These are phyloP conservation scores for Botryosphaeria dothidea DNA, from an alignment of 2,329 filamentous ascomycete species.

Conservation along the genomic window DNA sequence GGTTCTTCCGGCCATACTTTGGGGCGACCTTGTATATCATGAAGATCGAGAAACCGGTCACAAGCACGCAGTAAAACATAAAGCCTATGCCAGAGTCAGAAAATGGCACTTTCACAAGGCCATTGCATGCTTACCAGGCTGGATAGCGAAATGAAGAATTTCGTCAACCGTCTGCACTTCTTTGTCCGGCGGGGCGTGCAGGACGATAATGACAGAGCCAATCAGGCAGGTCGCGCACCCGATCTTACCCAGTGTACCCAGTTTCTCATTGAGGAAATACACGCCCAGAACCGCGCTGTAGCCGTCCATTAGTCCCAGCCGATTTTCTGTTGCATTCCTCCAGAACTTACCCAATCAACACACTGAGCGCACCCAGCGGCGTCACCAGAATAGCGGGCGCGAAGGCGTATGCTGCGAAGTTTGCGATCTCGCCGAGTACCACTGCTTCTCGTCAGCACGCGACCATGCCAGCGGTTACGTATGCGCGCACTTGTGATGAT, in stretches of 20 bases:
- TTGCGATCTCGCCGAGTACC: slow-evolving; percentile 89
- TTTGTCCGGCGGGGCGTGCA: slow-evolving; percentile 93
- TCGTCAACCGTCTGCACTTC: slow-evolving; percentile 89
- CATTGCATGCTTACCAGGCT: slow-evolving; percentile 65
- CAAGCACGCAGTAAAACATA: slow-evolving; percentile 77
- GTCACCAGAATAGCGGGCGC: slow-evolving; percentile 98
- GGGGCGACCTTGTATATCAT: slow-evolving; percentile 98
- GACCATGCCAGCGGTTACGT: neutral
- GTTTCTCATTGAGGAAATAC: slow-evolving; percentile 87
- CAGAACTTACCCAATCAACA: slow-evolving; percentile 71
- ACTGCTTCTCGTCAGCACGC: slow-evolving; percentile 56
- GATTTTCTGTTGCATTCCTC: neutral
- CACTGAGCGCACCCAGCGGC: slow-evolving; percentile 87
- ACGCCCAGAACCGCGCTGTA: slow-evolving; percentile 70
- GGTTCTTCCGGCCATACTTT: slow-evolving; percentile 89
- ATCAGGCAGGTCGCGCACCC: slow-evolving; percentile 96
- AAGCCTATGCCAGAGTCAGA: slow-evolving; percentile 64
- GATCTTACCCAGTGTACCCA: slow-evolving; percentile 89
- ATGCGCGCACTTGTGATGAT: slow-evolving; percentile 75
- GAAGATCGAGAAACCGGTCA: slow-evolving; percentile 79
- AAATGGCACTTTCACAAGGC: neutral
- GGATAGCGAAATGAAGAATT: slow-evolving; percentile 85
- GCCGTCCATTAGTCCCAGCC: slow-evolving; percentile 21
- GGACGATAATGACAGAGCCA: slow-evolving; percentile 93
- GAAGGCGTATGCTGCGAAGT: slow-evolving; percentile 97